These are phyloP conservation scores for Ascoidea tarda DNA, from an alignment of 805 yeast genomes.

Conservation along the genomic window DNA sequence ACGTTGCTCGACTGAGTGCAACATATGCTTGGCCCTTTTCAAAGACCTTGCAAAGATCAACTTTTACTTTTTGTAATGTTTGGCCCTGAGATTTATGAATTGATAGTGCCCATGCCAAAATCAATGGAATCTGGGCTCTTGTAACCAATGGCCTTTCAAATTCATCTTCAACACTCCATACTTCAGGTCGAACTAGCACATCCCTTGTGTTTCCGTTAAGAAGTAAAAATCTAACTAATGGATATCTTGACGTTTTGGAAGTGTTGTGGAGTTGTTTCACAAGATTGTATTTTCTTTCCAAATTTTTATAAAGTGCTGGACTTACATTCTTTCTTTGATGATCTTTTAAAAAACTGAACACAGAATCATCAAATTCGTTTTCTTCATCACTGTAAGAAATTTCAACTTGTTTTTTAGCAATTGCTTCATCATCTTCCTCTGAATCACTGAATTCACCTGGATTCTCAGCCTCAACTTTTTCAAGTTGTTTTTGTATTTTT, in stretches of 20 bases:
- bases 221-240: conserved; percentile 63
- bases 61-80: conserved; percentile 55
- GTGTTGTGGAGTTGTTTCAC: conserved; percentile 26
- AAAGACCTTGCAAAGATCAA: conserved; percentile 50
- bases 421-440: conserved; percentile 11
- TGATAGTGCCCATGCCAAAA: conserved; percentile 72
- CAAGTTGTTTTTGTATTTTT: conserved; percentile 11
- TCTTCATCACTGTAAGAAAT: conserved; percentile 12
- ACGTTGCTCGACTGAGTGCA: conserved; percentile 67
- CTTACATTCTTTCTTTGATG: neutral
- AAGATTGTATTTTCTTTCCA: conserved; percentile 32
- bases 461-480: conserved; percentile 8
- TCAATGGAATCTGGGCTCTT: conserved; percentile 52
- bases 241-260: conserved; percentile 38
- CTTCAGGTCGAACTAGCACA: conserved; percentile 61
- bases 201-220: conserved; percentile 62
- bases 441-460: conserved; percentile 12
- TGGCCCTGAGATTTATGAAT: conserved; percentile 83
- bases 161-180: conserved; percentile 71
- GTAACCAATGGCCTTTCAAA: conserved; percentile 44
- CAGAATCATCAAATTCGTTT: conserved; percentile 22
- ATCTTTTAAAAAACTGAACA: conserved; percentile 32
- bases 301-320: conserved; percentile 13
- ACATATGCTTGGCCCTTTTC: conserved; percentile 81
- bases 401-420: conserved; percentile 10